Percentiles rank a stretch among this genome's conserved stretches.
phyloP scores from a whole-genome alignment of 2,329 filamentous ascomycete species.

The Thermoascus crustaceus region DNA sequence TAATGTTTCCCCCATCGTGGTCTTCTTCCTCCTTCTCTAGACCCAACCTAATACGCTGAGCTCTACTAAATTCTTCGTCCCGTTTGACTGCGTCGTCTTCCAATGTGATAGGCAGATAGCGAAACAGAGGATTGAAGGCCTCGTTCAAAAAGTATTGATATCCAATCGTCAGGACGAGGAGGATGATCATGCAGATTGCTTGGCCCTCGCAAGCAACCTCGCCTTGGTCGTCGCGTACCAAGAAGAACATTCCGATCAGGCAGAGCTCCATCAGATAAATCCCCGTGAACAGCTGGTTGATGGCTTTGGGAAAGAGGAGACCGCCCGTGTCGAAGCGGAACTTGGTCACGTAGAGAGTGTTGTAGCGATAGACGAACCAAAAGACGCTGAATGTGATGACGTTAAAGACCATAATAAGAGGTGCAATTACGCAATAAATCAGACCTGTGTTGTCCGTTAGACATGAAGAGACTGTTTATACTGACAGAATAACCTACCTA shows the following conservation, averaged over 20 bases:
- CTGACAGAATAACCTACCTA: slow-evolving; percentile 46
- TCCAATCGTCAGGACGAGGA: slow-evolving; percentile 59
- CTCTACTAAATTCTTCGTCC: slow-evolving; percentile 78
- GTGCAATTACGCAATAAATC: slow-evolving; percentile 82
- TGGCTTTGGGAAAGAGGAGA: slow-evolving; percentile 79
- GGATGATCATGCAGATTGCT: slow-evolving; percentile 75
- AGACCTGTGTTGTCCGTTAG: slow-evolving; percentile 41
- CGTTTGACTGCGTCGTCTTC: slow-evolving; percentile 91
- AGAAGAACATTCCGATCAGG: slow-evolving; percentile 81
- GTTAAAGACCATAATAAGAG: slow-evolving; percentile 86
- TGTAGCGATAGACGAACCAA: slow-evolving; percentile 94
- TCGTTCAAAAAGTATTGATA: slow-evolving; percentile 76
- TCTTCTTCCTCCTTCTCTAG: slow-evolving; percentile 45
- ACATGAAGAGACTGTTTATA: not conserved
- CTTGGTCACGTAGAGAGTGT: slow-evolving; percentile 87
- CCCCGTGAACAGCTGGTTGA: slow-evolving; percentile 93
- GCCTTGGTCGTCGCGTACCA: slow-evolving; percentile 53
- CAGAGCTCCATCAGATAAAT: slow-evolving; percentile 92
- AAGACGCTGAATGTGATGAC: slow-evolving; percentile 84
- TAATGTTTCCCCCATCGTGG: slow-evolving; percentile 36
- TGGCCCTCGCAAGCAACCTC: slow-evolving; percentile 60
- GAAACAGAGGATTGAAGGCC: slow-evolving; percentile 76
- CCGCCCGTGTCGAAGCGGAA: slow-evolving; percentile 88
- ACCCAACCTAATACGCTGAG: slow-evolving; percentile 63
- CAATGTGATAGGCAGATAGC: slow-evolving; percentile 86